phyloP scores from a whole-genome alignment of 169 alveolate species.

The Babesia caballi region DNA sequence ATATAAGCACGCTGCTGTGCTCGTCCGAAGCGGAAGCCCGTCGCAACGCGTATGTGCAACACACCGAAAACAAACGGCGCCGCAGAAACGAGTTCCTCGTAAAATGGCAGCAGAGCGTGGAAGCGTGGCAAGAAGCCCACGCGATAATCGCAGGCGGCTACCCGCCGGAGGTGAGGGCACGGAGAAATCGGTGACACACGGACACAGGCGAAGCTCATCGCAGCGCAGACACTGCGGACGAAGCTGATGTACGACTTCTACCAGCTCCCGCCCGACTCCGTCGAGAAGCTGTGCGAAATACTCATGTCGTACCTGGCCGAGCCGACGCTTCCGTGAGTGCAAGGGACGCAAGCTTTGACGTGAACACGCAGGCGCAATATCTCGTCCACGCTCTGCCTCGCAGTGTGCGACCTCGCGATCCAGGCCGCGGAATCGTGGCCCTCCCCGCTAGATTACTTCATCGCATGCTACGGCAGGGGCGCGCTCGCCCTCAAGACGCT shows the following conservation, averaged over 20 bases:
- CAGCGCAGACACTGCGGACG: constrained; percentile 57
- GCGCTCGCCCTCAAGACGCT: constrained; percentile 20
- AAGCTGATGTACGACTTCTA: constrained; percentile 58
- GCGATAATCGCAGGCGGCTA: constrained; percentile 15
- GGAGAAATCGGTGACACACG: background rate
- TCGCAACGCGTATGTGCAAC: constrained; percentile 44
- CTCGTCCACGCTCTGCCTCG: constrained; percentile 31
- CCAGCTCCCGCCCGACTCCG: constrained; percentile 40
- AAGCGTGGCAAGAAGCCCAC: constrained; percentile 65
- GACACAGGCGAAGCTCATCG: constrained; percentile 55
- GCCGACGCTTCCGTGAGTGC: constrained; percentile 30
- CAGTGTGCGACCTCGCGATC: constrained; percentile 51
- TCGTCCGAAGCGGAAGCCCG: constrained; percentile 53
- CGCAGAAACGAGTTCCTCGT: constrained; percentile 36
- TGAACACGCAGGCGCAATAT: constrained; percentile 14
- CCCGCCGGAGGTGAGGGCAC: constrained; percentile 32
- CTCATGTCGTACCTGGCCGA: constrained; percentile 31
- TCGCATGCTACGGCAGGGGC: constrained; percentile 26
- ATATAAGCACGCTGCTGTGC: constrained; percentile 34
- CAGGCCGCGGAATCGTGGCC: constrained; percentile 50
- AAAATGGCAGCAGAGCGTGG: constrained; percentile 58
- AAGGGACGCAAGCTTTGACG: background rate
- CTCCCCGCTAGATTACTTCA: constrained; percentile 47
- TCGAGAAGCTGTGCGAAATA: constrained; percentile 31
- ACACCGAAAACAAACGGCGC: background rate